Conservation (phyloP, 2,329 filamentous ascomycete genomes). For the Diaporthe sp. region DNA sequence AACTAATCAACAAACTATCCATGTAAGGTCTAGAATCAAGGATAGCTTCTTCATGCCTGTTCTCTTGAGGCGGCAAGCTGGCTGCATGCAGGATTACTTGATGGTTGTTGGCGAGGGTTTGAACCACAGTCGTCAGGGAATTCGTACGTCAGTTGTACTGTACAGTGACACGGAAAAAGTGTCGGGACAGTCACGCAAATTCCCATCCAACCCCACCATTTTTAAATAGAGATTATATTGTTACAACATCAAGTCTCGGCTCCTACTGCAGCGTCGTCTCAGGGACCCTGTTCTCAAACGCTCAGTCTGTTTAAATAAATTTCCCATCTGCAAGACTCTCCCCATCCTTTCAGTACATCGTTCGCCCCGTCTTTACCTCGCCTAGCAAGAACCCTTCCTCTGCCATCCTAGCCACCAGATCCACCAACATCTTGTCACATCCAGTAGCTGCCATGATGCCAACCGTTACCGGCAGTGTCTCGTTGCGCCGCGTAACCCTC, state of each 20-base stretch:
- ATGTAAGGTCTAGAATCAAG: neutral
- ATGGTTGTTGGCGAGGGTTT: neutral
- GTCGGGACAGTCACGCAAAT: too few relatives aligned
- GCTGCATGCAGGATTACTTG: neutral
- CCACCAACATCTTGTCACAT: conserved; percentile 14
- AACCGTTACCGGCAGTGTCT: neutral
- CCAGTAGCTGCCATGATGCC: conserved; percentile 3
- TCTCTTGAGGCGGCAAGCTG: neutral
- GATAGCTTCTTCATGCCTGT: neutral
- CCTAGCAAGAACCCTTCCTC: neutral
- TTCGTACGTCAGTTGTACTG: too few relatives aligned
- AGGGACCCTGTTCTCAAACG: neutral
- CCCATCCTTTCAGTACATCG: neutral
- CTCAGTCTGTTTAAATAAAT: neutral
- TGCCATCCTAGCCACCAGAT: conserved; percentile 9
- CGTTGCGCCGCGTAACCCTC: conserved; percentile 2
- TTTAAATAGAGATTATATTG: too few relatives aligned
- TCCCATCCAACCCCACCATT: too few relatives aligned
- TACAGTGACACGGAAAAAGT: too few relatives aligned
- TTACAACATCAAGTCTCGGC: too few relatives aligned
- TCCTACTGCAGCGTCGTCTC: too few relatives aligned
- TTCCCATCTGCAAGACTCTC: neutral
- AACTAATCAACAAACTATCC: neutral
- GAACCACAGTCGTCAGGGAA: neutral
- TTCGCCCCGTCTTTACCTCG: conserved; percentile 6